Evolutionary conservation across 257 asterid species (phyloP).

Genomic region (Petunia axillaris): DNA sequence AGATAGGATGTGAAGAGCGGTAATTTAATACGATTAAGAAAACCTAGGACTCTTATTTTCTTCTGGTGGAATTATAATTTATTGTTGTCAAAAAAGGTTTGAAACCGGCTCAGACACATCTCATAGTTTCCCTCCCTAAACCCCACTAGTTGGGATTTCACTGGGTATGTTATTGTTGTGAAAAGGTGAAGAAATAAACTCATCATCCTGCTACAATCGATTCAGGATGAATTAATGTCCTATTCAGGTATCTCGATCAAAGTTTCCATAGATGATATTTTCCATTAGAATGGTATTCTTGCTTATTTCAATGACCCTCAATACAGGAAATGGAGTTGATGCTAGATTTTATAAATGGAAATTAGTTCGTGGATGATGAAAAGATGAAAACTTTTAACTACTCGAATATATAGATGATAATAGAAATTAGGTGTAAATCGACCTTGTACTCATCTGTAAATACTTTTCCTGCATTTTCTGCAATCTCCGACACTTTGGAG

Average conservation of each 20-base stretch:
- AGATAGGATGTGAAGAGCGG: neutral
- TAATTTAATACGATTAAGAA: neutral
- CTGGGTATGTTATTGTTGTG: no score
- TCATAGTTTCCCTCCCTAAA: no score
- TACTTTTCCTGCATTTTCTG: slow-evolving; percentile 44
- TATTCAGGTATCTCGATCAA: neutral
- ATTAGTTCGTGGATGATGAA: neutral
- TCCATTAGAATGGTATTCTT: neutral
- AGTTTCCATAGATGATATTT: neutral
- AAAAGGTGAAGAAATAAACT: neutral
- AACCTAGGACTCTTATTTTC: neutral
- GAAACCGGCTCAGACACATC: no score
- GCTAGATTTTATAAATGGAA: neutral
- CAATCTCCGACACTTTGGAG: slow-evolving; percentile 41
- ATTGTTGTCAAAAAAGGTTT: neutral
- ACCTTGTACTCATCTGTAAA: slow-evolving; percentile 56
- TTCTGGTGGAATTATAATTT: neutral
- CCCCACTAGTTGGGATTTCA: no score
- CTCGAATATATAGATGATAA: neutral
- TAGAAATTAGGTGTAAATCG: neutral
- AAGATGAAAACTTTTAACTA: neutral
- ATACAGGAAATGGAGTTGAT: neutral
- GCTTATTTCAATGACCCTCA: neutral
- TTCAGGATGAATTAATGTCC: neutral
- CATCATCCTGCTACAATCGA: neutral